These are phyloP conservation scores for Phytopythium ostracodes DNA, from an alignment of 352 stramenopile genomes.

Conservation along the genomic window DNA sequence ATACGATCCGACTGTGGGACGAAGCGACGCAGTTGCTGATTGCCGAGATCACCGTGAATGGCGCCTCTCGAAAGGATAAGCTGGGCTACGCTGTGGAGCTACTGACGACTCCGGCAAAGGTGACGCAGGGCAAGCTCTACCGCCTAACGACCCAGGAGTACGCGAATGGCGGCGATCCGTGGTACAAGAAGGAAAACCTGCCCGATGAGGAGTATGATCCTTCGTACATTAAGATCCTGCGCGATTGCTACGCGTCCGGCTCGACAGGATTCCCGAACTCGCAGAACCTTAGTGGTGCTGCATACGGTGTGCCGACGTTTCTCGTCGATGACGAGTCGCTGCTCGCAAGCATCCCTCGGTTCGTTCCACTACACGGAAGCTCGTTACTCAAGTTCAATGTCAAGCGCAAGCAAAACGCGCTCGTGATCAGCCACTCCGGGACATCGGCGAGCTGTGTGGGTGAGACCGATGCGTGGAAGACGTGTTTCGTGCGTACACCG, in stretches of 20 bases:
- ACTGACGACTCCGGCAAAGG: slow-evolving; percentile 40
- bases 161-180: slow-evolving; percentile 82
- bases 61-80: slow-evolving; percentile 58
- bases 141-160: slow-evolving; percentile 85
- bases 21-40: slow-evolving; percentile 70
- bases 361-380: slow-evolving; percentile 56
- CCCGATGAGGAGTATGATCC: slow-evolving; percentile 84
- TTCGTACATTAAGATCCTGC: slow-evolving; percentile 84
- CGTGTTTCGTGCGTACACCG: slow-evolving; percentile 53
- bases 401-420: slow-evolving; percentile 54
- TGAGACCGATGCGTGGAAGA: slow-evolving; percentile 52
- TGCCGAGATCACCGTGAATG: slow-evolving; percentile 56
- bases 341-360: slow-evolving; percentile 51
- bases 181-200: slow-evolving; percentile 89
- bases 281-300: slow-evolving; percentile 80
- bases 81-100: slow-evolving; percentile 77
- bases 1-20: slow-evolving; percentile 82
- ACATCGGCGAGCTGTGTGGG: slow-evolving; percentile 57
- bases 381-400: slow-evolving; percentile 56
- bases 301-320: slow-evolving; percentile 85
- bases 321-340: slow-evolving; percentile 75
- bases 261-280: slow-evolving; percentile 82
- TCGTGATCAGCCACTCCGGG: slow-evolving; percentile 71
- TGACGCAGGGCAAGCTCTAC: slow-evolving; percentile 85
- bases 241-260: slow-evolving; percentile 82